Percentiles rank a stretch among this genome's conserved stretches.
Evolutionary conservation across 208 protist genomes (phyloP).

Genomic region (Phytomonas sp.): DNA sequence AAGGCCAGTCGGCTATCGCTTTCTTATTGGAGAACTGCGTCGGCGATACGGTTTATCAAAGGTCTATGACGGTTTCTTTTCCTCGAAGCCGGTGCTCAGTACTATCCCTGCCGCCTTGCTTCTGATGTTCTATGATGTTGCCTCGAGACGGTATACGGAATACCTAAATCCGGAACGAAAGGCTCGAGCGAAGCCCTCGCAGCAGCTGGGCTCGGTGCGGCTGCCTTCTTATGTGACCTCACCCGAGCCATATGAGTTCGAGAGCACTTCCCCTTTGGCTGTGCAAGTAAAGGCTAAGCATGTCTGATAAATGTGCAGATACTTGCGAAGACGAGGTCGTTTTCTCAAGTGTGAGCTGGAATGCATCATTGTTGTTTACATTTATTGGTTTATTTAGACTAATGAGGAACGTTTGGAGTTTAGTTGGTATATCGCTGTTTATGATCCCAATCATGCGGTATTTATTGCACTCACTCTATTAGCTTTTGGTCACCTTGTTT

Average conservation of each 20-base stretch:
- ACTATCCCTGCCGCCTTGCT: constrained; percentile 60
- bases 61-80: constrained; percentile 82
- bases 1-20: constrained; percentile 37
- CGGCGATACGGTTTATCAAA: constrained; percentile 63
- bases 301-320: neutral
- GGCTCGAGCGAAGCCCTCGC: constrained; percentile 24
- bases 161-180: constrained; percentile 40
- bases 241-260: constrained; percentile 52
- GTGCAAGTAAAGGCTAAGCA: neutral
- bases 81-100: constrained; percentile 46
- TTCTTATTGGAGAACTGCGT: constrained; percentile 48
- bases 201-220: constrained; percentile 31
- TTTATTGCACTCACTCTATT: neutral
- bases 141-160: constrained; percentile 54
- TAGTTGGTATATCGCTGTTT: neutral
- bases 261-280: constrained; percentile 2
- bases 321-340: neutral
- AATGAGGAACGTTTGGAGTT: neutral
- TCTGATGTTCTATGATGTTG: constrained; percentile 54
- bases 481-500: neutral
- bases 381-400: neutral
- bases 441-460: neutral
- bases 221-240: constrained; percentile 18
- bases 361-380: neutral
- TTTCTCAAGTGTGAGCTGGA: neutral